Evolutionary conservation across 2,329 filamentous ascomycete genomes (phyloP).

Genomic region (Clonostachys rosea): DNA sequence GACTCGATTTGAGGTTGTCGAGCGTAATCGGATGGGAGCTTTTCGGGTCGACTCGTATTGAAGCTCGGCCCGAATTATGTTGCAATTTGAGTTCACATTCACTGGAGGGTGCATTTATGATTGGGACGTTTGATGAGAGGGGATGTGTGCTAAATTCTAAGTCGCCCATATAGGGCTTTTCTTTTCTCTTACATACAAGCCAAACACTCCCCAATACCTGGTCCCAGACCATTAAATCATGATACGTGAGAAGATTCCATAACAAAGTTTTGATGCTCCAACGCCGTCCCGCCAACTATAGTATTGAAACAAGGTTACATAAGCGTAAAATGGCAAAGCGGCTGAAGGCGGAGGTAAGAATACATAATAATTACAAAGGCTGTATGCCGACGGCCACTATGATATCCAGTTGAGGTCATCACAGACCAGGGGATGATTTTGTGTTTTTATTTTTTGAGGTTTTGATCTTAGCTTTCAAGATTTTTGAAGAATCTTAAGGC

Average conservation of each 20-base stretch:
- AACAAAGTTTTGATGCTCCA: constrained; percentile 43
- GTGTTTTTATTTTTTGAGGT: neutral
- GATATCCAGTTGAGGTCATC: no score
- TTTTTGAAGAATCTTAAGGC: constrained; percentile 41
- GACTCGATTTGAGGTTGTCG: no score
- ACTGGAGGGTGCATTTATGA: no score
- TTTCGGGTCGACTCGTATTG: no score
- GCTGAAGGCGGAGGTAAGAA: constrained; percentile 37
- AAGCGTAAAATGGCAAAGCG: constrained; percentile 23
- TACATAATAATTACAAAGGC: constrained; percentile 43
- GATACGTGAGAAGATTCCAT: constrained; percentile 36
- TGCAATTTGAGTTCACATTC: neutral
- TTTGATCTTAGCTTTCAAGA: constrained; percentile 12
- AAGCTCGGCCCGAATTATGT: no score
- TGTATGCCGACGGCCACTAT: no score
- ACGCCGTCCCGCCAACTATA: constrained; percentile 43
- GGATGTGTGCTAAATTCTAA: constrained; percentile 2
- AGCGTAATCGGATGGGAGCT: no score
- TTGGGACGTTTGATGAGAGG: neutral
- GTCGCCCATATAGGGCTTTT: constrained; percentile 1
- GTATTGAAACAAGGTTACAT: constrained; percentile 40
- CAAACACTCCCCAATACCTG: neutral
- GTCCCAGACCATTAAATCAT: constrained; percentile 7
- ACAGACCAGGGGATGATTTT: no score
- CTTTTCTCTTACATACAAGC: neutral